phyloP scores from a whole-genome alignment of 2,329 filamentous ascomycete genomes.

The Aspergillus amoenus region DNA sequence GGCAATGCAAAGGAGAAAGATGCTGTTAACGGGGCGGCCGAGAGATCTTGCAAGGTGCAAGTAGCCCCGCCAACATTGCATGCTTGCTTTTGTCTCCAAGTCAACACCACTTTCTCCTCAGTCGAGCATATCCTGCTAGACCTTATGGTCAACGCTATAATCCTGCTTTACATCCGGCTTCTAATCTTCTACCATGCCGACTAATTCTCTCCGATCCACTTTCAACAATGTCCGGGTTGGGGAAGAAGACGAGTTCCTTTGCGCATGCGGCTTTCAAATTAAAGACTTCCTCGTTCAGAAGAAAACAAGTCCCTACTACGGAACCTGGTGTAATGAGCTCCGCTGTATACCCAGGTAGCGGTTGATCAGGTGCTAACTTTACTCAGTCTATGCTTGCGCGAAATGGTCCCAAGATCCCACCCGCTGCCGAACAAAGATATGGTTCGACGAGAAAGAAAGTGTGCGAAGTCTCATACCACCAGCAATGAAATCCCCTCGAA shows the following conservation, averaged over 20 bases:
- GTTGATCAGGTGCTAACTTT: background rate
- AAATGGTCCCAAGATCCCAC: background rate
- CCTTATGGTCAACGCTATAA: no score
- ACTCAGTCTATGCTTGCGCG: background rate
- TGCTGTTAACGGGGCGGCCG: background rate
- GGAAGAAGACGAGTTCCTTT: slow-evolving; percentile 3
- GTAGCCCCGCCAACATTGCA: slow-evolving; percentile 1
- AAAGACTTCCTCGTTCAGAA: slow-evolving; percentile 1
- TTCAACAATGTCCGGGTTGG: slow-evolving; percentile 2
- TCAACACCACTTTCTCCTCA: background rate
- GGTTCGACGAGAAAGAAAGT: slow-evolving; percentile 1
- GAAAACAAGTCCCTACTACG: background rate
- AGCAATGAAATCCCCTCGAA: background rate
- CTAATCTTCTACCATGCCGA: background rate
- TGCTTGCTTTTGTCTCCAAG: background rate
- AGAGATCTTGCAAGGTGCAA: slow-evolving; percentile 1
- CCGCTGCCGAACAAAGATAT: background rate
- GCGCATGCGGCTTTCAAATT: background rate
- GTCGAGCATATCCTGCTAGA: no score
- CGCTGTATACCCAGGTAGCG: background rate
- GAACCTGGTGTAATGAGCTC: background rate
- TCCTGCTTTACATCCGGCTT: no score
- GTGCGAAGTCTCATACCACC: background rate
- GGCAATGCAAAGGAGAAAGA: background rate
- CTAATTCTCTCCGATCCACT: background rate